phyloP scores from a whole-genome alignment of 257 asterid species.

The Henckelia pumila region DNA sequence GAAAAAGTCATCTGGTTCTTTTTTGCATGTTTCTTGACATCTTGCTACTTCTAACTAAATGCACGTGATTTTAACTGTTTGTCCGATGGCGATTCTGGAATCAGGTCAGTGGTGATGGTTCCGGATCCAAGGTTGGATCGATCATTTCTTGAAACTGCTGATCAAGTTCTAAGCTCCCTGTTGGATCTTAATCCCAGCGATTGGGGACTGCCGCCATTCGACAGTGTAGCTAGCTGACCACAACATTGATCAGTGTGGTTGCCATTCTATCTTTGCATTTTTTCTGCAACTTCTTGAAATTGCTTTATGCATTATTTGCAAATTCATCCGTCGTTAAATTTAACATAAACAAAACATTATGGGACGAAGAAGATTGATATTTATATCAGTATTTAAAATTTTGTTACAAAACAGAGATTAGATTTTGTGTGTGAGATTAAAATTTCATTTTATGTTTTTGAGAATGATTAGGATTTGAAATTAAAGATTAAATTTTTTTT shows the following conservation, averaged over 20 bases:
- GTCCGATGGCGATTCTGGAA: conserved; percentile 15
- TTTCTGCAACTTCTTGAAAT: background rate
- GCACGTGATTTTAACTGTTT: background rate
- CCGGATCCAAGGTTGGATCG: conserved; percentile 91
- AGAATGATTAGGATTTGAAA: too few species aligned
- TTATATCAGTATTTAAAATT: too few species aligned
- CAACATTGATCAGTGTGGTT: background rate
- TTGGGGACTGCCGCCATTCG: conserved; percentile 79
- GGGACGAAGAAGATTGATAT: too few species aligned
- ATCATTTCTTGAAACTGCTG: conserved; percentile 57
- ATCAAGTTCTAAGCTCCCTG: conserved; percentile 74
- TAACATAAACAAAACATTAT: background rate
- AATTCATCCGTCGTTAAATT: background rate
- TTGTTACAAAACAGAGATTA: too few species aligned
- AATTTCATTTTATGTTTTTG: too few species aligned
- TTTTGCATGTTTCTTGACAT: background rate
- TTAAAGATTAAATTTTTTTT: too few species aligned
- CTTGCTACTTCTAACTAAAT: background rate
- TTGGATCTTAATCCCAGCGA: conserved; percentile 71
- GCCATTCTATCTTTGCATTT: conserved; percentile 6
- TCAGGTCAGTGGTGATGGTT: conserved; percentile 91
- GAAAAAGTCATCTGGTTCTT: background rate
- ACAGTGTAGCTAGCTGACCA: conserved; percentile 34
- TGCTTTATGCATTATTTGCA: background rate
- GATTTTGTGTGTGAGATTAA: too few species aligned